These are phyloP conservation scores for Hericium erinaceus DNA, from an alignment of 768 basidiomycete genomes.

Conservation along the genomic window DNA sequence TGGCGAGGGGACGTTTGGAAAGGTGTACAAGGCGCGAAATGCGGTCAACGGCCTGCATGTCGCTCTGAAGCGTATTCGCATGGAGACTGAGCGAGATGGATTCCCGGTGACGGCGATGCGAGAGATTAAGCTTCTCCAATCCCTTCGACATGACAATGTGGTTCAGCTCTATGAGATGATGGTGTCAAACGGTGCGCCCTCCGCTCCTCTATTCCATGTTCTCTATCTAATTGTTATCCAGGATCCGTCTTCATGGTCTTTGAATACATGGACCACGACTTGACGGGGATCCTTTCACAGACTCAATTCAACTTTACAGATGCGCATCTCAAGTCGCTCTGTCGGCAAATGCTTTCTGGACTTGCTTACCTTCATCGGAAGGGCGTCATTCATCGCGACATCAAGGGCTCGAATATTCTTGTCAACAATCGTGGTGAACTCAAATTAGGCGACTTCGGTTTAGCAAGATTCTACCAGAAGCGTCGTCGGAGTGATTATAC, in stretches of 20 bases:
- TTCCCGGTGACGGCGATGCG: slow-evolving; percentile 99
- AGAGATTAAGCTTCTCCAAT: slow-evolving; percentile 96
- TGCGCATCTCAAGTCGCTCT: slow-evolving; percentile 91
- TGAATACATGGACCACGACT: slow-evolving; percentile 98
- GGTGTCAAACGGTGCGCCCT: slow-evolving; percentile 79
- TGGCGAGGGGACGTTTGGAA: slow-evolving; percentile 97
- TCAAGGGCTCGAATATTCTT: slow-evolving; percentile 98
- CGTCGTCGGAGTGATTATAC: slow-evolving; percentile 88
- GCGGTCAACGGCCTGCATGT: slow-evolving; percentile 67
- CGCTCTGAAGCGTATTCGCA: slow-evolving; percentile 91
- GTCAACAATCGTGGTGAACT: slow-evolving; percentile 86
- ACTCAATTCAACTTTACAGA: slow-evolving; percentile 76
- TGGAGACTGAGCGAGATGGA: slow-evolving; percentile 96
- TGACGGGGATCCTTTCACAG: slow-evolving; percentile 91
- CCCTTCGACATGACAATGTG: slow-evolving; percentile 81
- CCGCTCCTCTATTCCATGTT: background rate
- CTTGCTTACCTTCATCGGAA: slow-evolving; percentile 93
- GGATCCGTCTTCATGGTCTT: slow-evolving; percentile 99
- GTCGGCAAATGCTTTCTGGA: slow-evolving; percentile 91
- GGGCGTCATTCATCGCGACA: slow-evolving; percentile 94
- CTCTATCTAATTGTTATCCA: slow-evolving; percentile 23
- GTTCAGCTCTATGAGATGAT: slow-evolving; percentile 95
- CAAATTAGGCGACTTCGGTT: slow-evolving; percentile 94
- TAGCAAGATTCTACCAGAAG: slow-evolving; percentile 94
- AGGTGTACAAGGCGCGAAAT: slow-evolving; percentile 94